Conservation (phyloP, 2,329 filamentous ascomycete species). For the Fusarium illudens region DNA sequence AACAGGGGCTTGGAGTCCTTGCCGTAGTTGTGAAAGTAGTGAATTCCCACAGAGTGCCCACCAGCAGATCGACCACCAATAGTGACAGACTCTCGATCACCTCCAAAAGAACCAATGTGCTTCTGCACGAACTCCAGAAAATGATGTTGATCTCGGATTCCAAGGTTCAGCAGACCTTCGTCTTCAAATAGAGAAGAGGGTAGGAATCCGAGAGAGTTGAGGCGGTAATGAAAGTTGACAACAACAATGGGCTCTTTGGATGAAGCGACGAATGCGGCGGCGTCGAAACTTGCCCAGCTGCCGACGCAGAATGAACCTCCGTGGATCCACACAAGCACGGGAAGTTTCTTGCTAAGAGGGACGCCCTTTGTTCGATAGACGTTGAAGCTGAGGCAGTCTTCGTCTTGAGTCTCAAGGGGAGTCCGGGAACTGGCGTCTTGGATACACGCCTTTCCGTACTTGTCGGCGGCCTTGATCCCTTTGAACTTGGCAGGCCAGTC, state of each 20-base stretch:
- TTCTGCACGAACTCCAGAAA: constrained; percentile 63
- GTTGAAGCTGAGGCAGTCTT: constrained; percentile 53
- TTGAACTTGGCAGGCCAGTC: constrained; percentile 52
- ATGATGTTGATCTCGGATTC: constrained; percentile 61
- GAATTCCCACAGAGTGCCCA: constrained; percentile 49
- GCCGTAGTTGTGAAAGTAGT: constrained; percentile 51
- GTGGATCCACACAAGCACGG: constrained; percentile 52
- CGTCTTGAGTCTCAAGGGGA: constrained; percentile 40
- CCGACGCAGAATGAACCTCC: constrained; percentile 49
- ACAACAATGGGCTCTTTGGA: constrained; percentile 53
- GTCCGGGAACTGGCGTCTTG: constrained; percentile 45
- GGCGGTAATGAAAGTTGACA: constrained; percentile 55
- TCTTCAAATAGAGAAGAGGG: constrained; percentile 53
- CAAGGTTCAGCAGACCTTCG: constrained; percentile 57
- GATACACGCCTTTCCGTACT: constrained; percentile 54
- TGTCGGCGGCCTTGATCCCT: constrained; percentile 49
- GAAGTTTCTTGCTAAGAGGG: constrained; percentile 47
- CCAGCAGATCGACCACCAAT: constrained; percentile 65
- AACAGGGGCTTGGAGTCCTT: constrained; percentile 44
- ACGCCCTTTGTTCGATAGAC: constrained; percentile 49
- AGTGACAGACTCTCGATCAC: constrained; percentile 60
- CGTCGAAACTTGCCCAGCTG: constrained; percentile 48
- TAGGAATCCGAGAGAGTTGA: constrained; percentile 51
- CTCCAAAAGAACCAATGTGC: constrained; percentile 62
- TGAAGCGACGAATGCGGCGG: constrained; percentile 44